Evolutionary conservation across 805 yeast species (phyloP).

Genomic region (Candida pini): DNA sequence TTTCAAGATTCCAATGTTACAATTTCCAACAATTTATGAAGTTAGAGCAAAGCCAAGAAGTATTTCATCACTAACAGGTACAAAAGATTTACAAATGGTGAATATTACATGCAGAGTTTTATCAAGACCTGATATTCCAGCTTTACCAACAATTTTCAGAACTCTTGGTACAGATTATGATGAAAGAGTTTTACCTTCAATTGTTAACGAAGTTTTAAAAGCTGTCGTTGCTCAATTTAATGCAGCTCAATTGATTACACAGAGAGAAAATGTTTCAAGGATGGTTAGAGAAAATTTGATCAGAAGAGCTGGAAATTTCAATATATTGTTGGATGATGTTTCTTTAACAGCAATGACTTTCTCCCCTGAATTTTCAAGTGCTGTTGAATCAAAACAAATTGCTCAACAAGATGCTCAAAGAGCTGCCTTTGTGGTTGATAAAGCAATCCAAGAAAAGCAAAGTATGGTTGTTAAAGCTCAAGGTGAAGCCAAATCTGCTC

Average conservation of each 20-base stretch:
- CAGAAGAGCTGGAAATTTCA: slow-evolving; percentile 87
- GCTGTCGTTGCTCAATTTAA: slow-evolving; percentile 97
- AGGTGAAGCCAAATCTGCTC: slow-evolving; percentile 98
- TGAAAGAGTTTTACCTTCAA: slow-evolving; percentile 95
- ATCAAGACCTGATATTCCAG: slow-evolving; percentile 75
- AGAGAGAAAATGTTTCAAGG: slow-evolving; percentile 91
- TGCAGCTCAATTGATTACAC: slow-evolving; percentile 97
- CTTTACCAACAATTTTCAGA: slow-evolving; percentile 81
- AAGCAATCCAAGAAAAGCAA: slow-evolving; percentile 96
- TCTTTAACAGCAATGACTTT: slow-evolving; percentile 96
- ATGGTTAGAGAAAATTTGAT: slow-evolving; percentile 86
- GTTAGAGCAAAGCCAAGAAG: slow-evolving; percentile 97
- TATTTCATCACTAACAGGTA: slow-evolving; percentile 93
- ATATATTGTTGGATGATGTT: slow-evolving; percentile 86
- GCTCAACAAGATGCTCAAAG: slow-evolving; percentile 99
- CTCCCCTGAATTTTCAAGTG: slow-evolving; percentile 94
- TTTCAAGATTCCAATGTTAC: slow-evolving; percentile 89
- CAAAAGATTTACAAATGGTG: slow-evolving; percentile 98
- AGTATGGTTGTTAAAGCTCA: slow-evolving; percentile 94
- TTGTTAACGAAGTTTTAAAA: slow-evolving; percentile 94
- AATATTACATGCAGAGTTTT: slow-evolving; percentile 98
- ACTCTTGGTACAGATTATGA: slow-evolving; percentile 94
- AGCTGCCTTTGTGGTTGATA: slow-evolving; percentile 95
- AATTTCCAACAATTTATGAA: slow-evolving; percentile 87
- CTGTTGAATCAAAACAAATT: slow-evolving; percentile 98